Evolutionary conservation across 2,329 filamentous ascomycete genomes (phyloP), one percentile per base, ranked within the genome.

Genomic region (Dryadomyces quercus-mongolicae): DNA sequence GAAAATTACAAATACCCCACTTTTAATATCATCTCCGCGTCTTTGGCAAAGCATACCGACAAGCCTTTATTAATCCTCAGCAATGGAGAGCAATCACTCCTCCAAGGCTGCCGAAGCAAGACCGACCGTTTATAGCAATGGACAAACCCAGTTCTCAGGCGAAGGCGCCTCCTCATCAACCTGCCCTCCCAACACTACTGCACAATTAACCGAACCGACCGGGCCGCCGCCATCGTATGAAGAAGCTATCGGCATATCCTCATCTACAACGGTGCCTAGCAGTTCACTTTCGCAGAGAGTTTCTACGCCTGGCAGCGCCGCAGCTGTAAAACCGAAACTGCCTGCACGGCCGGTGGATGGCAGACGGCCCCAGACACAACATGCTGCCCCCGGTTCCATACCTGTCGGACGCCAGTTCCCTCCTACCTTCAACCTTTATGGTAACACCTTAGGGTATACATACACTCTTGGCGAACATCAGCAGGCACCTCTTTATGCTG

Each of bases 381-480:
- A 46, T 16, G 18, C 58, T 22, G 56, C 52, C 0, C 56, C 55
- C 1, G 55, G 52, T 3, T 55, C 54, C 3, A 49, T 59, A 58
- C 51, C 64, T 10, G 48, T 31, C 38, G 56, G 58, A 22, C 62
- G 61, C 47, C 65, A 63, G 53, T 68, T 69, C 59, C 67, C 68
- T 8, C 60, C 58, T 0, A n/a, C 55, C 1, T 66, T 68, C 58
- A 64, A 62, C 59, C 56, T 70, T 53, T 69, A 70, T 60, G 55
- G 54, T 38, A 55, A 60, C 45, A 58, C 53, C 51, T 51, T 53
- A 38, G 40, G 55, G 8, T 59, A 59, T 5, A 44, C 49, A 34
- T 66, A 56, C 57, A 55, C 55, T 21, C 57, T 71, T 5, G 68
- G 66, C 58, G 62, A 62, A 57, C 61, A 65, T 56, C 63, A 66